Base-by-base conservation (phyloP, 768 basidiomycete genomes). In the Boletus barrowsii region DNA sequence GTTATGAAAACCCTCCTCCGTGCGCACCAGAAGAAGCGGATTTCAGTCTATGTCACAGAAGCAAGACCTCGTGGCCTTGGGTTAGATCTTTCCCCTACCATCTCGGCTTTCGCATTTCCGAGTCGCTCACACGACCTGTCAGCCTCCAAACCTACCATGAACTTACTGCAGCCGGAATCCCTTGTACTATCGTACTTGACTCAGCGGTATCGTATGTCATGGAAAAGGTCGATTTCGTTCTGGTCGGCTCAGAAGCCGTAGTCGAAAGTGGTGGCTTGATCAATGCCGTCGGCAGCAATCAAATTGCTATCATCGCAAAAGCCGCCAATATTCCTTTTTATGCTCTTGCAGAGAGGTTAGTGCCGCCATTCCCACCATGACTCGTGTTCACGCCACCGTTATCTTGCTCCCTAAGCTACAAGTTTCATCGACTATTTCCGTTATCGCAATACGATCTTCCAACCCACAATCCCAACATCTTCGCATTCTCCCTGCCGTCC, bases 41-140 rank as follows among this genome's bases (percentile, higher is more conserved):
- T 98, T 72, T 93, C 91, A 65, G 96, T 99, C 37, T 98, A 93
- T 71, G 96, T 99, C 54, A 98, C 96, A 61, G 93, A 98, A 83
- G 91, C 92, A 33, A 83, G 92, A 59, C 94, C 96, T 70, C 83
- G 83, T 68, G 90, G 88, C 64, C 79, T 89, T 62, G 92, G 94
- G 93, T 92, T 68, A 65, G 84, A 76, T 49, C 54, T 58, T 47
- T 46, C 41, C 51, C 49, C 48, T 42, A 41, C 47, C 30, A 1
- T 51, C 17, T 44, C 18, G 30, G 44, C 37, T 18, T 22, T 46
- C 37, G n/a, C 47, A 37, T 55, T 60, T 57, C 37, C 32, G 49
- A 37, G 40, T 47, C 35, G 35, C 55, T 58, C 22, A 58, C 47
- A 20, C 24, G 14, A 13, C 39, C 3, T 49, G 59, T 57, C 71